Evolutionary conservation across 805 yeast genomes (phyloP).

Genomic region (Debaryomyces castellii): DNA sequence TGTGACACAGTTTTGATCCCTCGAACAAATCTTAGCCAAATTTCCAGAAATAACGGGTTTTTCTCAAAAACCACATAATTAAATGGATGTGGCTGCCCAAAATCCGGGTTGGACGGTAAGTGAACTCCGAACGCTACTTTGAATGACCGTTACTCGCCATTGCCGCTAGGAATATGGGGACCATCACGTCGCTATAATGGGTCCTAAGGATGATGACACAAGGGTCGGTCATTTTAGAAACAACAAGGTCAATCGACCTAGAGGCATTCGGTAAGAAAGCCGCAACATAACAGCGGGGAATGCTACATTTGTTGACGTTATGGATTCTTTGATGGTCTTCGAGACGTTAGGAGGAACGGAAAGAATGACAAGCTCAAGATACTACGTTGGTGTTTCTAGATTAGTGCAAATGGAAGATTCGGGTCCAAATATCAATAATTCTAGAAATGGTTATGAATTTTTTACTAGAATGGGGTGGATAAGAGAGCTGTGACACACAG

Average conservation of each 20-base stretch:
- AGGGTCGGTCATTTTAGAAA: neutral
- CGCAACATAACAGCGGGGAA: neutral
- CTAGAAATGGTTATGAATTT: neutral
- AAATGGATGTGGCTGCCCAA: neutral
- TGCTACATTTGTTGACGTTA: neutral
- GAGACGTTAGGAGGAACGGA: neutral
- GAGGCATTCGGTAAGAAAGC: neutral
- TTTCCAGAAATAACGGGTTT: neutral
- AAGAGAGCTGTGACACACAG: neutral
- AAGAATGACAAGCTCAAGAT: neutral
- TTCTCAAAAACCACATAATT: neutral
- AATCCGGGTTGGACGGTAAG: neutral
- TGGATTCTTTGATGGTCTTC: neutral
- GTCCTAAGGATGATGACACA: neutral
- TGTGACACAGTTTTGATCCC: neutral
- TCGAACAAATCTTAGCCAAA: neutral
- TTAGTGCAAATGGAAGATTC: neutral
- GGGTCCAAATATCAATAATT: too few relatives aligned
- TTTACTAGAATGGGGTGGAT: neutral
- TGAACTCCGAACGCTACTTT: neutral
- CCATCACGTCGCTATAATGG: neutral
- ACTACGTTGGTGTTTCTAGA: neutral
- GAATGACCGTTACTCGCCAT: neutral
- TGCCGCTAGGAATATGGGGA: slow-evolving; percentile 1
- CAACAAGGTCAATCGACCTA: neutral